These are phyloP conservation scores for Croton laevigatus DNA, from an alignment of 441 rosid genomes.

Conservation along the genomic window DNA sequence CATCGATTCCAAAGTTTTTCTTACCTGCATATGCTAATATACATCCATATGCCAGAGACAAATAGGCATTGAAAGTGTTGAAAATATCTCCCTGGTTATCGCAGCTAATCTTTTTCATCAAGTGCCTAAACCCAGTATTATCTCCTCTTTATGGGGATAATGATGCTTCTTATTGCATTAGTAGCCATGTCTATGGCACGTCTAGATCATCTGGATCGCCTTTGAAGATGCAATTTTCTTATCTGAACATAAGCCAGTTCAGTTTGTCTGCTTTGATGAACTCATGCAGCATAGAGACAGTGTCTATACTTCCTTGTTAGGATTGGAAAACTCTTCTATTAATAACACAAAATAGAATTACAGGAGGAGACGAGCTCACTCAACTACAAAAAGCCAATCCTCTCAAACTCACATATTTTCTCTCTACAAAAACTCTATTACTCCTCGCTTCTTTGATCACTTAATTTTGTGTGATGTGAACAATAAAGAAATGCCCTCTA, in stretches of 20 bases:
- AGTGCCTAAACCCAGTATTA: background rate
- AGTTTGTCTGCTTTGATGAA: background rate
- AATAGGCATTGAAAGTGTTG: background rate
- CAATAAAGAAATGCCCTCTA: no score
- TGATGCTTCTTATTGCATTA: background rate
- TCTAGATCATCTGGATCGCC: background rate
- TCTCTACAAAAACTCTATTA: no score
- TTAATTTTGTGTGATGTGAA: no score
- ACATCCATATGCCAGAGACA: background rate
- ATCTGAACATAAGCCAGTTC: no score
- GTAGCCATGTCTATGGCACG: background rate
- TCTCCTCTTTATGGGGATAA: background rate
- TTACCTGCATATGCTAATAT: no score
- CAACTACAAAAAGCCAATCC: no score
- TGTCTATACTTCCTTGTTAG: background rate
- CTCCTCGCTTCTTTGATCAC: no score
- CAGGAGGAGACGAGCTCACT: no score
- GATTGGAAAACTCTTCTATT: no score
- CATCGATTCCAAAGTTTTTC: background rate
- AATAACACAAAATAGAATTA: no score
- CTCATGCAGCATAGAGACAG: background rate
- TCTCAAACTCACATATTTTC: no score
- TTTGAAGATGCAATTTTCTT: background rate
- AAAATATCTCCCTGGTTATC: background rate
- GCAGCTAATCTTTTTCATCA: background rate